Evolutionary conservation across 139 green algal species (phyloP), one percentile per base, ranked within the genome.

Genomic region (Micractinium sp.): DNA sequence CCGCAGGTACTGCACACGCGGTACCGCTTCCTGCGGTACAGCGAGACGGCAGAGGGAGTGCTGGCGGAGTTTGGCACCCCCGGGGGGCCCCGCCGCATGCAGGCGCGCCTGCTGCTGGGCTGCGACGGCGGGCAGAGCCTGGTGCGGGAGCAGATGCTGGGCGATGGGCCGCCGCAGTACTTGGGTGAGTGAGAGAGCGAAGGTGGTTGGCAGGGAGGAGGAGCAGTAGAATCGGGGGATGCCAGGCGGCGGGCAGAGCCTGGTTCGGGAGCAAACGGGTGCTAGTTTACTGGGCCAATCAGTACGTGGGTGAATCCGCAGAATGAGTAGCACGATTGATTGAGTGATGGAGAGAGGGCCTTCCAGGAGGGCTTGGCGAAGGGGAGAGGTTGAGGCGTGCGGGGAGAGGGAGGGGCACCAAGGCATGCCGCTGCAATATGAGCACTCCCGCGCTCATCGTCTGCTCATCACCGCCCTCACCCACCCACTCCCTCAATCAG

Each of bases 1-100:
- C 22, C 29, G 15, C 36, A 39, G 16, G 67, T 80, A 66, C 38
- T 87, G 83, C 83, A 35, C 83, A 87, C 83, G 38, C 3, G 67
- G 66, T 38, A 80, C 83, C 67, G 67, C 67, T 87, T 87, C 38
- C 4, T 87, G 38, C 71, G 76, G 31, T 90, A 87, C 47, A 20
- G 25, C 35, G 76, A 90, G 53, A 78, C 31, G 27, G n/a, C 3
- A 23, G 76, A 67, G 29, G 87, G 81, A 2, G 82, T 90, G n/a
- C 19, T 63, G 25, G 87, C 47, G 35, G 81, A 80, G 47, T 78
- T 90, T 77, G 76, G 53, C 16, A 78, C 66, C 20, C n/a, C 82
- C 13, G 76, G 86, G 7, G 82, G 76, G 12, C 31, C 12, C n/a
- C 73, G n/a, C 73, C 12, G 31, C n/a, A 15, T 84, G 41, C 41